Conservation (phyloP, 331 rosid species). For the Quercus phellos region DNA sequence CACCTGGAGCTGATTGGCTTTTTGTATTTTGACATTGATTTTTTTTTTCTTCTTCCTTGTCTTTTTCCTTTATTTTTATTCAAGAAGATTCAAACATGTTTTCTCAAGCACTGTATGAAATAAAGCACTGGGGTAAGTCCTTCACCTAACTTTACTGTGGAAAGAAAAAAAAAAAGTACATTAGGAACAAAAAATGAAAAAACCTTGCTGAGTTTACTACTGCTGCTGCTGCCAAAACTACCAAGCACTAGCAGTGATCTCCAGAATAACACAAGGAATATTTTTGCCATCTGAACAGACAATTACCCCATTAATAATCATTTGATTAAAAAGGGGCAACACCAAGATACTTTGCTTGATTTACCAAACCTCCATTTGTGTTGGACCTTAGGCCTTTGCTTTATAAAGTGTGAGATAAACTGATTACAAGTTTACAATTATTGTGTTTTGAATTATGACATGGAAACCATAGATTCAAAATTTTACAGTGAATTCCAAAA, state of each 20-base stretch:
- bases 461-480: background rate
- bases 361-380: no score
- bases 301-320: background rate
- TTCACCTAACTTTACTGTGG: no score
- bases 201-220: no score
- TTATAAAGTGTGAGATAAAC: background rate
- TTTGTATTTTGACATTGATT: background rate
- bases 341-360: no score
- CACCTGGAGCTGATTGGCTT: slow-evolving; percentile 25
- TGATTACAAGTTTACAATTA: background rate
- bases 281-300: background rate
- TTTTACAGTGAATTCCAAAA: background rate
- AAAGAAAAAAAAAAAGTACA: no score
- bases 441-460: background rate
- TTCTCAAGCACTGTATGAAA: background rate
- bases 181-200: no score
- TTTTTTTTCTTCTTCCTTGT: background rate
- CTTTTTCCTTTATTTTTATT: background rate
- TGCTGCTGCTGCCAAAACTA: no score
- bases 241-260: no score
- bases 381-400: no score
- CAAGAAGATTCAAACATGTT: background rate
- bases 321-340: background rate
- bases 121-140: no score
- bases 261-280: background rate